phyloP scores from a whole-genome alignment of 495 filamentous ascomycete genomes.

The Podospora pseudocomata region DNA sequence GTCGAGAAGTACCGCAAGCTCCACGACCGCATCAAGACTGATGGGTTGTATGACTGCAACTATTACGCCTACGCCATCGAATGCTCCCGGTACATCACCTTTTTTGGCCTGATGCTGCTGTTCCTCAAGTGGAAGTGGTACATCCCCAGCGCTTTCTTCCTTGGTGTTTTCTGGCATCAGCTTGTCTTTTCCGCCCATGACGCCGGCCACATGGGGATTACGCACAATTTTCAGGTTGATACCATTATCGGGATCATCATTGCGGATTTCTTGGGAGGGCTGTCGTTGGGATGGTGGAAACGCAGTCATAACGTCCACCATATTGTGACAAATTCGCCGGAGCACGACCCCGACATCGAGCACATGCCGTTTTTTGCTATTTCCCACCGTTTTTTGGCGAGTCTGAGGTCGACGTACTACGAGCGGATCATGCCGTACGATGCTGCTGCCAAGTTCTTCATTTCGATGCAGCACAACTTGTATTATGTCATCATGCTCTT shows the following conservation, averaged over 20 bases:
- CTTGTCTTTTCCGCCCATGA: slow-evolving; percentile 94
- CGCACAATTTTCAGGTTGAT: slow-evolving; percentile 79
- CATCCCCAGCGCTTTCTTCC: slow-evolving; percentile 63
- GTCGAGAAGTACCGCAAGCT: slow-evolving; percentile 75
- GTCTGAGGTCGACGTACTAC: slow-evolving; percentile 82
- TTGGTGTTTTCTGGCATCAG: slow-evolving; percentile 93
- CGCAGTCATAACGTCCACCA: slow-evolving; percentile 96
- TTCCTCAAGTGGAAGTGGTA: slow-evolving; percentile 74
- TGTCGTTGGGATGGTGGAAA: slow-evolving; percentile 98
- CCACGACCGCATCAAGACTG: slow-evolving; percentile 63
- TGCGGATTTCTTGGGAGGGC: slow-evolving; percentile 82
- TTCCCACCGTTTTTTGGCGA: slow-evolving; percentile 76
- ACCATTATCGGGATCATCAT: slow-evolving; percentile 84
- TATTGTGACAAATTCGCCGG: slow-evolving; percentile 92
- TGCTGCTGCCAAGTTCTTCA: slow-evolving; percentile 62
- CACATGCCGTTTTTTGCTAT: slow-evolving; percentile 95
- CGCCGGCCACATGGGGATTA: slow-evolving; percentile 97
- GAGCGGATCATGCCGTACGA: slow-evolving; percentile 84
- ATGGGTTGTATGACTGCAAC: slow-evolving; percentile 80
- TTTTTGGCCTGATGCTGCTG: slow-evolving; percentile 62
- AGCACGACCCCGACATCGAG: slow-evolving; percentile 97
- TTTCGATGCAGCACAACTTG: slow-evolving; percentile 74
- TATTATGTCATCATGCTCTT: slow-evolving; percentile 86
- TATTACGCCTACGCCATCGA: slow-evolving; percentile 81
- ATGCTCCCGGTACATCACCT: slow-evolving; percentile 64